Percentiles rank a stretch among this genome's conserved stretches.
phyloP scores from a whole-genome alignment of 441 rosid genomes.

The Mallotus japonicus region DNA sequence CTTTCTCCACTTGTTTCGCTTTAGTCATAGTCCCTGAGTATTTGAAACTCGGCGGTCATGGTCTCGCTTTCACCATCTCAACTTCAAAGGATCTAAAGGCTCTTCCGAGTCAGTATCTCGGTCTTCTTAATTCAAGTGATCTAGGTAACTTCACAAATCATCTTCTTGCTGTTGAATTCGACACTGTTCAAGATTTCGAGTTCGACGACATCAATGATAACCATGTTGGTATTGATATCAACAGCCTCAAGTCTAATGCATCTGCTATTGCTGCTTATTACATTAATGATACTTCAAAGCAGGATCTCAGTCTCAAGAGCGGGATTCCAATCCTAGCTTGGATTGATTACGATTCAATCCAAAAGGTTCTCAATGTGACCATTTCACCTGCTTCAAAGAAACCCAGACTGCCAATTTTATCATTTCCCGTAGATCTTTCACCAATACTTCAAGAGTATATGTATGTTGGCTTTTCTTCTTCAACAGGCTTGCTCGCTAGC shows the following conservation, averaged over 20 bases:
- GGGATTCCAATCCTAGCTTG: constrained; percentile 59
- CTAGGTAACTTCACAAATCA: constrained; percentile 52
- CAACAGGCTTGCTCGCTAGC: constrained; percentile 76
- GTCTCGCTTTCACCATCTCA: constrained; percentile 69
- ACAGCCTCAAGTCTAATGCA: constrained; percentile 50
- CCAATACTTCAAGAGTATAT: constrained; percentile 43
- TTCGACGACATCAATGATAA: constrained; percentile 59
- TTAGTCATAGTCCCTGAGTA: constrained; percentile 60
- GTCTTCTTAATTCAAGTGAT: constrained; percentile 59
- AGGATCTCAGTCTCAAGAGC: constrained; percentile 54
- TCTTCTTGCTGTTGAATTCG: constrained; percentile 72
- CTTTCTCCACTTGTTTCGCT: constrained; percentile 69
- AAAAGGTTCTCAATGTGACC: constrained; percentile 45
- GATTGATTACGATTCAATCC: constrained; percentile 63
- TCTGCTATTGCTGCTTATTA: constrained; percentile 46
- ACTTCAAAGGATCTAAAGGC: constrained; percentile 36
- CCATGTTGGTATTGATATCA: constrained; percentile 77
- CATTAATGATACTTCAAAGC: constrained; percentile 25
- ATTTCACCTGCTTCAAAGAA: constrained; percentile 54
- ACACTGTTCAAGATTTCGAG: constrained; percentile 70
- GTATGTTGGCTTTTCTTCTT: constrained; percentile 79
- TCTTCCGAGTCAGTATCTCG: constrained; percentile 71
- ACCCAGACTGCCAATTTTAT: constrained; percentile 52
- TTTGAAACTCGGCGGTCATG: constrained; percentile 71
- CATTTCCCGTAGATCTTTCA: constrained; percentile 50